Evolutionary conservation across 2,329 filamentous ascomycete genomes (phyloP).

Genomic region (Verticillium dahliae): DNA sequence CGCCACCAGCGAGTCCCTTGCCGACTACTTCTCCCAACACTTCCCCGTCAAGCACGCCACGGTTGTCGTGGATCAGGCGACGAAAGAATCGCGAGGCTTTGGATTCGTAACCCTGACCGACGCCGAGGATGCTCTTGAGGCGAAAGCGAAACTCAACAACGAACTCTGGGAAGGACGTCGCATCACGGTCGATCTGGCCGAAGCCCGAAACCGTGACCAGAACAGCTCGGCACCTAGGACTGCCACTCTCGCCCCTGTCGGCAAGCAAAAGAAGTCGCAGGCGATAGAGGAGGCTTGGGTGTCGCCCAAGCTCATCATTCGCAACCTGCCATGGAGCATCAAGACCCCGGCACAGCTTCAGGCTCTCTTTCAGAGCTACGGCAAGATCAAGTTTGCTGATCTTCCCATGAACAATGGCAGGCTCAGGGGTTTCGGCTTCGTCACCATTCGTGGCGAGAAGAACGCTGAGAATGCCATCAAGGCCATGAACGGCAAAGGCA

Average conservation of each 20-base stretch:
- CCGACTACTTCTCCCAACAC: constrained; percentile 86
- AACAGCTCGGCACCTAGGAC: constrained; percentile 28
- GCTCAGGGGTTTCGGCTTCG: constrained; percentile 86
- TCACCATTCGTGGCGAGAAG: constrained; percentile 78
- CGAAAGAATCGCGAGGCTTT: constrained; percentile 84
- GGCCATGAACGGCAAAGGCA: constrained; percentile 78
- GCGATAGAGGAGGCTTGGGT: constrained; percentile 53
- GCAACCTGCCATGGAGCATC: constrained; percentile 94
- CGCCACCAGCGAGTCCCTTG: constrained; percentile 75
- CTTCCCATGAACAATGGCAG: constrained; percentile 72
- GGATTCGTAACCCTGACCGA: constrained; percentile 98
- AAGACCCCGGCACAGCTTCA: constrained; percentile 77
- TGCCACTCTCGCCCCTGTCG: constrained; percentile 11
- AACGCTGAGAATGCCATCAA: constrained; percentile 88
- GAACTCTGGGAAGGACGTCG: constrained; percentile 71
- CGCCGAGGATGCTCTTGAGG: constrained; percentile 78
- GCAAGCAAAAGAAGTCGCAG: constrained; percentile 36
- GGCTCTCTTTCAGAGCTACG: constrained; percentile 76
- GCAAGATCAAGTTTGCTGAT: constrained; percentile 83
- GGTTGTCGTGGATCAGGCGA: constrained; percentile 80
- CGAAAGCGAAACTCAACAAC: constrained; percentile 75
- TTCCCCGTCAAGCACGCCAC: constrained; percentile 94
- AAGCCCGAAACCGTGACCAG: constrained; percentile 67
- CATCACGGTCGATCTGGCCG: constrained; percentile 80
- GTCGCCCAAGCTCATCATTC: constrained; percentile 74